Conservation (phyloP, 129 eudicot genomes). For the Ambrosia artemisiifolia region DNA sequence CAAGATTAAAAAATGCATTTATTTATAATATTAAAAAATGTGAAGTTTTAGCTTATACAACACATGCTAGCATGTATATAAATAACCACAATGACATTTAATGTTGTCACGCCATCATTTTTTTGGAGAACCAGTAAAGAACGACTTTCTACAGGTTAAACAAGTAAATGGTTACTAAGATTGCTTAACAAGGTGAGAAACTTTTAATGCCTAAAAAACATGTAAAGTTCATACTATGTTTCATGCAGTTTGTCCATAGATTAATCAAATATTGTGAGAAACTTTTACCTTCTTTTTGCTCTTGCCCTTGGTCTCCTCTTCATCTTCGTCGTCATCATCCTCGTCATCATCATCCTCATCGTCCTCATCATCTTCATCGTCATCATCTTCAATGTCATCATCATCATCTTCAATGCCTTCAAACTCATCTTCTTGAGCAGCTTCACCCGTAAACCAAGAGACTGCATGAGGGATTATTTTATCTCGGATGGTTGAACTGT, state of each 20-base stretch:
- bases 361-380: slow-evolving; percentile 46
- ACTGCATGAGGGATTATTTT: slow-evolving; percentile 86
- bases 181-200: too few relatives aligned
- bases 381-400: slow-evolving; percentile 45
- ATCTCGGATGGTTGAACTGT: slow-evolving; percentile 75
- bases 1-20: too few relatives aligned
- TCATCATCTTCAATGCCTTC: slow-evolving; percentile 57
- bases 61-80: neutral
- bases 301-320: slow-evolving; percentile 27
- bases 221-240: neutral
- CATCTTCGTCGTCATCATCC: slow-evolving; percentile 46
- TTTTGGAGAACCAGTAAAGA: too few relatives aligned
- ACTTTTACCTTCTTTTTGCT: slow-evolving; percentile 52
- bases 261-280: neutral
- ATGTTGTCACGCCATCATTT: too few relatives aligned
- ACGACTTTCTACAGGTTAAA: too few relatives aligned
- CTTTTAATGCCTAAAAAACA: neutral
- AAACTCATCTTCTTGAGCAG: slow-evolving; percentile 64
- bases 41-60: neutral
- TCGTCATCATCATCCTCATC: slow-evolving; percentile 54
- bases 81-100: too few relatives aligned
- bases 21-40: too few relatives aligned
- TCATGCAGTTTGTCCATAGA: neutral
- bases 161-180: too few relatives aligned
- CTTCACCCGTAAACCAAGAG: slow-evolving; percentile 96